Base-by-base conservation (phyloP, 805 yeast genomes). In the Blastobotrys attinorum region DNA sequence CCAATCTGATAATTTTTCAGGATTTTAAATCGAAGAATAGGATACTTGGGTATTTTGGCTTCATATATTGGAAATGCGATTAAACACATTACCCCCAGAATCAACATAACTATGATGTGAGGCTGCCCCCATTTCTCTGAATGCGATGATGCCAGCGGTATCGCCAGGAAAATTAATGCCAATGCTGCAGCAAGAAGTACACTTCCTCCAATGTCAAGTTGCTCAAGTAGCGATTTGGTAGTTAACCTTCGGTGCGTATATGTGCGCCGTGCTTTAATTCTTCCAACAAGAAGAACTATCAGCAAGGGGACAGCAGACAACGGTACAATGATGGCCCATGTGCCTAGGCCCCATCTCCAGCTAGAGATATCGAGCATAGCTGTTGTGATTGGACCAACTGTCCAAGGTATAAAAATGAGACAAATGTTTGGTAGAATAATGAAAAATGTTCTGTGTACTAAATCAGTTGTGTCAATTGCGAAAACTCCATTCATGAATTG, bases 281-380 rank as follows among this genome's bases (percentile, higher is more conserved):
- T 53, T 37, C 47, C 46, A 27, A 31, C 22, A 27, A 31, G 44
- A 5, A 55, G 45, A 3, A 49, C 54, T 7, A 41, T 13, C 37
- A 55, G 38, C n/a, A 55, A 47, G 21, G 59, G 59, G 10, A 53
- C 23, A 0, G 51, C 46, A 64, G 66, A 21, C 2, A 63, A 64
- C 2, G 76, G 76, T 48, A 66, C 60, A 22, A 73, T 64, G 34
- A 73, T 63, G 20, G 71, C 66, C 61, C 73, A 73, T 58, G 71
- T 64, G 40, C 75, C 76, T 50, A 67, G 72, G 22, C 76, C 79
- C 73, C 74, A 69, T 57, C 76, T 64, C 80, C 80, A 75, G 36
- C 66, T 64, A 21, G 47, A 50, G 33, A 48, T 49, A 11, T 61
- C 52, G 17, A 71, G 56, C 3, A 53, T 51, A 7, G 52, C 41